Base-by-base conservation (phyloP, 176 grass and related monocot genomes). In the Triticum monococcum region DNA sequence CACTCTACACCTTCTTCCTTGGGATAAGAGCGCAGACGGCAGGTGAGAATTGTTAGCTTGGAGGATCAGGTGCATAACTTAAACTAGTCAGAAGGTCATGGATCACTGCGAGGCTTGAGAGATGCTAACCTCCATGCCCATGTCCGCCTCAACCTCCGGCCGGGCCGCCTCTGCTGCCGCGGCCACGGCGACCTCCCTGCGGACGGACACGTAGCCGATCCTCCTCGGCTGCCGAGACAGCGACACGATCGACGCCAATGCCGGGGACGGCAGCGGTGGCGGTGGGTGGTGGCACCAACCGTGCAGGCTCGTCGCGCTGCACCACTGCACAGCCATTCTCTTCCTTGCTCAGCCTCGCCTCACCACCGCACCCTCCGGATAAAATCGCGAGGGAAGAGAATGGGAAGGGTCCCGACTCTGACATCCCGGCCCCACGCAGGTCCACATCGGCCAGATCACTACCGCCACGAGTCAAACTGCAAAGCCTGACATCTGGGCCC, bases 1-100 rank as follows among this genome's bases (percentile, higher is more conserved):
- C 93, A 95, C 77, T 26, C 84, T 79, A 85, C 89, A 66, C 86
- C 86, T 82, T 76, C 82, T 64, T 85, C 59, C 83, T 84, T 84
- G 20, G 71, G 72, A 76, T 57, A 76, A 75, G 4, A n/a, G 32
- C 70, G 32, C 17, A 33, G 1, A 76, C 7, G 38, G 12, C 43
- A 77, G 20, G 22, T 35, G 12, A 18, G 6, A 22, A 75, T 8
- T n/a, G 9, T 73, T 35, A 72, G 81, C 23, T 72, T 72, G 43
- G 26, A 81, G 37, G 28, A 57, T 38, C 12, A 38, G 18, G 22
- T 7, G 36, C 12, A 24, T 10, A 50, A 8, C 24, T 75, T 31
- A 2, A 18, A 10, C 14, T 75, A 8, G 4, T 28, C 41, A 41
- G 40, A 41, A 11, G 3, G 40, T 41, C 28, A 75, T 76, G 16